Evolutionary conservation across 192 early-diverging fungal genomes (phyloP).

Genomic region (Podila minutissima): DNA sequence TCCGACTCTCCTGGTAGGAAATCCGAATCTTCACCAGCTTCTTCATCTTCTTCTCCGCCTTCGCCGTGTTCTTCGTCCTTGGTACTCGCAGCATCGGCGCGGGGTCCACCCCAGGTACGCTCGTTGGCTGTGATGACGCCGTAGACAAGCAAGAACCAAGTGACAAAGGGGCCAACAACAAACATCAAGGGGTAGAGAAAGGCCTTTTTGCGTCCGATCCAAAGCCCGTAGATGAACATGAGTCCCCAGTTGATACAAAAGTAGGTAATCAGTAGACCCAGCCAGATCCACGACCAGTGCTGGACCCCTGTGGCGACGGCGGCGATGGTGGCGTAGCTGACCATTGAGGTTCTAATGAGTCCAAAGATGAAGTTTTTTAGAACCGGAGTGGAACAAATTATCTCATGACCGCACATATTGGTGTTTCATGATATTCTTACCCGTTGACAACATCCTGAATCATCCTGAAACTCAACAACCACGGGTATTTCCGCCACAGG

Average conservation of each 20-base stretch:
- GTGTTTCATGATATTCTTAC: not conserved
- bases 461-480: conserved; percentile 15
- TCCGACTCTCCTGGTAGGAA: not conserved
- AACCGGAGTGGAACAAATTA: no score
- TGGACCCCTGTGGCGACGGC: conserved; percentile 8
- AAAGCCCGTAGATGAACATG: conserved; percentile 14
- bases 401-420: no score
- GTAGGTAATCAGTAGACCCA: conserved; percentile 5
- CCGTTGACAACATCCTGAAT: conserved; percentile 21
- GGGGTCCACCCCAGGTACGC: conserved; percentile 24
- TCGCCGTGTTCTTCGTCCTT: not conserved
- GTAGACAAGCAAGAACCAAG: conserved; percentile 22
- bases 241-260: conserved; percentile 17
- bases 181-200: conserved; percentile 20
- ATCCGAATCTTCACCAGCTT: not conserved
- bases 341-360: conserved; percentile 17
- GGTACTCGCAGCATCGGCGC: conserved; percentile 10
- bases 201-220: conserved; percentile 20
- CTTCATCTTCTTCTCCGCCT: not conserved
- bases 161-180: conserved; percentile 17
- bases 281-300: conserved; percentile 19
- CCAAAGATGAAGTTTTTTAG: not conserved
- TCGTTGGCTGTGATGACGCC: conserved; percentile 29
- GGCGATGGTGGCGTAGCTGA: conserved; percentile 6
- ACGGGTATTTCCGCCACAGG: conserved; percentile 40